A percentile compares a stretch with the other conserved stretches of the same genome.
phyloP scores from a whole-genome alignment of 768 basidiomycete species.

The Leccinum disarticulatum region DNA sequence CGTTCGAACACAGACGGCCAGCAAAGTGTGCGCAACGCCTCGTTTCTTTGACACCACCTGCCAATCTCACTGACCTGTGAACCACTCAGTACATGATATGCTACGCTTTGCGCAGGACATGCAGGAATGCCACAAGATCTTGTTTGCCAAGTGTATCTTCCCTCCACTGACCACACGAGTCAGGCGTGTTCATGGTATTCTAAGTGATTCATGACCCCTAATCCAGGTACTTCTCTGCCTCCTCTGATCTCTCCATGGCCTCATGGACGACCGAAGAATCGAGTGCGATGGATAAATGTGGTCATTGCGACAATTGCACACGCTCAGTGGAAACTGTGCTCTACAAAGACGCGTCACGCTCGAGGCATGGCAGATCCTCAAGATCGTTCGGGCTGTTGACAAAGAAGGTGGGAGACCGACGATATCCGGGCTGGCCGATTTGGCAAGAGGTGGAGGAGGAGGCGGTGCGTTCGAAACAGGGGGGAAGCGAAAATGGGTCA shows the following conservation, averaged over 20 bases:
- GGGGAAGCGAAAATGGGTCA: constrained; percentile 37
- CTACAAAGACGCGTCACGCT: constrained; percentile 66
- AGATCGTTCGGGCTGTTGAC: constrained; percentile 52
- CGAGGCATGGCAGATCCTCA: constrained; percentile 77
- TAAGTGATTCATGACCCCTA: constrained; percentile 7
- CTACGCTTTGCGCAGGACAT: constrained; percentile 77
- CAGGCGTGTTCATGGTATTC: constrained; percentile 1
- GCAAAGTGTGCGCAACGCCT: constrained; percentile 54
- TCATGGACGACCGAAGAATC: constrained; percentile 72
- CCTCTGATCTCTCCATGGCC: constrained; percentile 67
- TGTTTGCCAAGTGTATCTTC: constrained; percentile 69
- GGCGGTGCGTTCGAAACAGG: constrained; percentile 51
- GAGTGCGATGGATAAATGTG: constrained; percentile 66
- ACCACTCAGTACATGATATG: constrained; percentile 68
- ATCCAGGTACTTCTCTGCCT: constrained; percentile 76
- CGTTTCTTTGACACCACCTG: neutral
- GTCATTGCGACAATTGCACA: constrained; percentile 90
- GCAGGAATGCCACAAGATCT: constrained; percentile 77
- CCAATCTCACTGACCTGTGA: constrained; percentile 1
- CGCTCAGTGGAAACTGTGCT: constrained; percentile 53
- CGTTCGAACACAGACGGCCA: constrained; percentile 56
- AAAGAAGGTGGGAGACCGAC: constrained; percentile 60
- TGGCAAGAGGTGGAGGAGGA: constrained; percentile 66
- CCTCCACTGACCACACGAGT: constrained; percentile 3
- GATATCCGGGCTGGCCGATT: constrained; percentile 57